These are phyloP conservation scores for Ustilago loliicola DNA, from an alignment of 1,284 basidiomycete genomes.

Conservation along the genomic window DNA sequence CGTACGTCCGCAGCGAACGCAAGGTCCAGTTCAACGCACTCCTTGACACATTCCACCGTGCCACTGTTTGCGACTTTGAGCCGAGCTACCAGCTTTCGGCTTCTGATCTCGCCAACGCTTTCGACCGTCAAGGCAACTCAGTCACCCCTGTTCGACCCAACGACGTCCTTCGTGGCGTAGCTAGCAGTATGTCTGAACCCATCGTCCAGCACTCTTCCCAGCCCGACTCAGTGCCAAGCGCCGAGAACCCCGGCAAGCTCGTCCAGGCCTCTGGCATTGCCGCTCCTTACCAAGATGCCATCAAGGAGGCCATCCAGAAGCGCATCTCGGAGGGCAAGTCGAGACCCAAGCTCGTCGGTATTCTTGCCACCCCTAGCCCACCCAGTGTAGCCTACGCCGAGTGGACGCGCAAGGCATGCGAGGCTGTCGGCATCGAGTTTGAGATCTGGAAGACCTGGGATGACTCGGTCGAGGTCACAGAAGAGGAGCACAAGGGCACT, in stretches of 20 bases:
- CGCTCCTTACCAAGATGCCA: conserved; percentile 63
- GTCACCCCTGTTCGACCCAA: conserved; percentile 42
- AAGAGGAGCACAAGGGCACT: conserved; percentile 77
- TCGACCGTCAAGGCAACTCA: conserved; percentile 34
- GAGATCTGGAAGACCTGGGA: conserved; percentile 73
- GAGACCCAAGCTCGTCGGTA: conserved; percentile 86
- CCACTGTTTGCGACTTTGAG: conserved; percentile 56
- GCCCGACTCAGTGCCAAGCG: conserved; percentile 38
- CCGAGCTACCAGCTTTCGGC: conserved; percentile 46
- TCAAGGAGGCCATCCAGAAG: conserved; percentile 55
- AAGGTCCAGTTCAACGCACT: conserved; percentile 51
- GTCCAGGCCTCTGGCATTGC: conserved; percentile 64
- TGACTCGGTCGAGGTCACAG: conserved; percentile 64
- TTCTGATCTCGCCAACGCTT: conserved; percentile 43
- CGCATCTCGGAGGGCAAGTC: conserved; percentile 55
- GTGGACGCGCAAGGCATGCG: conserved; percentile 92
- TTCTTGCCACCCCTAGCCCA: conserved; percentile 86
- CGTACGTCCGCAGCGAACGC: conserved; percentile 39
- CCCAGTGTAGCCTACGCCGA: conserved; percentile 93
- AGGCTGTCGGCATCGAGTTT: conserved; percentile 88
- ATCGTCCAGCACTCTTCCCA: conserved; percentile 33
- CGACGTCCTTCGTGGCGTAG: conserved; percentile 55
- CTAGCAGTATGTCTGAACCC: conserved; percentile 57
- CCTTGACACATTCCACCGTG: conserved; percentile 56
- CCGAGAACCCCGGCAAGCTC: conserved; percentile 65